These are phyloP conservation scores for Trichaptum fuscoviolaceum DNA, from an alignment of 768 basidiomycete species.

Conservation along the genomic window DNA sequence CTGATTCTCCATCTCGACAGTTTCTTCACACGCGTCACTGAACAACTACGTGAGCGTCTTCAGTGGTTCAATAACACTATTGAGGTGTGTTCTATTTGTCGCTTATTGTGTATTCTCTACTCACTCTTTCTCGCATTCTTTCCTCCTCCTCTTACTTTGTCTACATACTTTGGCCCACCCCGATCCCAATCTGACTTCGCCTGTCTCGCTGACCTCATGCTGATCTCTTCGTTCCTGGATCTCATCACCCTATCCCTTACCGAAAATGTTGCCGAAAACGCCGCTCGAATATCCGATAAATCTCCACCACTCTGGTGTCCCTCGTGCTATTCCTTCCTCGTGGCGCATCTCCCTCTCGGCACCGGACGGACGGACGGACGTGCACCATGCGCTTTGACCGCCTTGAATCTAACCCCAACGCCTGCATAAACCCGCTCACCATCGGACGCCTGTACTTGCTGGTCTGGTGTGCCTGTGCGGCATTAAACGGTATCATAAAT, in stretches of 20 bases:
- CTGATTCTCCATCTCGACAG: constrained; percentile 28
- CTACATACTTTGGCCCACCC: constrained; percentile 1
- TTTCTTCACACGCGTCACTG: constrained; percentile 67
- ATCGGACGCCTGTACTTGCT: not conserved
- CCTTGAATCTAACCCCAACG: not conserved
- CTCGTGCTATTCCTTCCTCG: not conserved
- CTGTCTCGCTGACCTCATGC: not conserved
- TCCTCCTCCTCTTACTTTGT: constrained; percentile 13
- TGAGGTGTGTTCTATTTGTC: constrained; percentile 42
- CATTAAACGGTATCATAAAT: no score
- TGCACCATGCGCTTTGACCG: not conserved
- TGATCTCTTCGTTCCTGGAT: not conserved
- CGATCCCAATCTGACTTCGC: not conserved
- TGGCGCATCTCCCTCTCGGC: not conserved
- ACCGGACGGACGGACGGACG: not conserved
- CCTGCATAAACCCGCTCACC: no score
- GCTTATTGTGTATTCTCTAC: not conserved
- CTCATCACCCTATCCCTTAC: not conserved
- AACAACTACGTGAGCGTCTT: constrained; percentile 66
- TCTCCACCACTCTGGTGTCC: not conserved
- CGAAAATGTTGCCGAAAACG: not conserved
- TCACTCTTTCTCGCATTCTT: not conserved
- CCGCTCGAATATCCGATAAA: not conserved
- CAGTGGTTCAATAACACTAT: constrained; percentile 78
- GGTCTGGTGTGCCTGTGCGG: no score